Conservation (phyloP, 306 rosid species). For the Quercus cerris region DNA sequence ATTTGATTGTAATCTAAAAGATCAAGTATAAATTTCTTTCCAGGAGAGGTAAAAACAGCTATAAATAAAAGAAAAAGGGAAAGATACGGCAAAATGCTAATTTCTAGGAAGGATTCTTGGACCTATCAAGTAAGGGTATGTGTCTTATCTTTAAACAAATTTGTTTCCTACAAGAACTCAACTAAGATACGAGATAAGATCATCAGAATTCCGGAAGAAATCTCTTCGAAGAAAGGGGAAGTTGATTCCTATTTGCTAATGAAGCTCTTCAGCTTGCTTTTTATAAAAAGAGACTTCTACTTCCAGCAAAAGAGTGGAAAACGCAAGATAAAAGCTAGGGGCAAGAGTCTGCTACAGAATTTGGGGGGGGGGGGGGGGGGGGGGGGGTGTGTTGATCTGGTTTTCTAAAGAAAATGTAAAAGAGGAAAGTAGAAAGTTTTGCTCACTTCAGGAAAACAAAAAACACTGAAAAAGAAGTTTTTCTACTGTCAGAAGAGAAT, state of each 20-base stretch:
- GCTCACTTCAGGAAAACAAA: too few relatives aligned
- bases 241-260: too few relatives aligned
- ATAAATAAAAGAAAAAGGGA: not conserved
- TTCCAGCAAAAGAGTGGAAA: too few relatives aligned
- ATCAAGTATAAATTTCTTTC: not conserved
- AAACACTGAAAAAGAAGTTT: not conserved
- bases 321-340: too few relatives aligned
- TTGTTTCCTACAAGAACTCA: not conserved
- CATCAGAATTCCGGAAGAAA: not conserved
- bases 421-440: too few relatives aligned
- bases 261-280: too few relatives aligned
- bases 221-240: not conserved
- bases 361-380: too few relatives aligned
- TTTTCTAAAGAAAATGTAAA: too few relatives aligned
- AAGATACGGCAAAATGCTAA: not conserved
- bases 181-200: not conserved
- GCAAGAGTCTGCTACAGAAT: too few relatives aligned
- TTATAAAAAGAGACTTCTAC: too few relatives aligned
- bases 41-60: not conserved
- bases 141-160: not conserved
- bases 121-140: not conserved
- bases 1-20: not conserved
- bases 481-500: not conserved
- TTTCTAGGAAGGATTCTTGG: not conserved
- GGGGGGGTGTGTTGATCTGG: too few relatives aligned